Percentiles rank a stretch among this genome's conserved stretches.
These are phyloP conservation scores for Tolypocladium pustulatum DNA, from an alignment of 2,329 filamentous ascomycete genomes.

Conservation along the genomic window DNA sequence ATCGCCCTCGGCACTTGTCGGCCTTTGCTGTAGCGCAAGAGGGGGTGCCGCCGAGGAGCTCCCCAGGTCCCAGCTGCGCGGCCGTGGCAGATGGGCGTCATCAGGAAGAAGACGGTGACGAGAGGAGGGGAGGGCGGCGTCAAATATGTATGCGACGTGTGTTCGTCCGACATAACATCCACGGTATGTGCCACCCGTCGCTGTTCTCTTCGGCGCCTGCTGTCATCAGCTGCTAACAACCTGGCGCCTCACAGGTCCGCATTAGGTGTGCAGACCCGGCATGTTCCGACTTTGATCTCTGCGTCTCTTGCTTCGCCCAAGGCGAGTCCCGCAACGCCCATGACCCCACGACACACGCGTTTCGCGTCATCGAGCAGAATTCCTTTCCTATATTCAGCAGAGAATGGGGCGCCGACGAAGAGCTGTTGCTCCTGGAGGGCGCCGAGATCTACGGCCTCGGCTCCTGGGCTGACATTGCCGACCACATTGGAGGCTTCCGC, in stretches of 20 bases:
- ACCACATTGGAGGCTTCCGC: constrained; percentile 93
- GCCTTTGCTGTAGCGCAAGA: not conserved
- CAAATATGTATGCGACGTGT: constrained; percentile 96
- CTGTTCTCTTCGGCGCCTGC: not conserved
- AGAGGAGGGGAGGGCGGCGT: constrained; percentile 78
- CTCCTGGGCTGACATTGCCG: constrained; percentile 95
- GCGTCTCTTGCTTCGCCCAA: constrained; percentile 85
- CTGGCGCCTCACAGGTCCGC: constrained; percentile 54
- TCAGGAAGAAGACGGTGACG: constrained; percentile 87
- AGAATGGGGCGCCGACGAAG: constrained; percentile 96
- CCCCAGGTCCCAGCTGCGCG: constrained; percentile 6
- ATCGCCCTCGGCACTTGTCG: not conserved
- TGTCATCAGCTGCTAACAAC: constrained; percentile 4
- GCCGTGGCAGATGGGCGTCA: constrained; percentile 63
- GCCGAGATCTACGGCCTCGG: constrained; percentile 93
- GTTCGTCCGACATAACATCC: constrained; percentile 91
- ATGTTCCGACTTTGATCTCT: constrained; percentile 93
- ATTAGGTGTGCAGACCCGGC: constrained; percentile 78
- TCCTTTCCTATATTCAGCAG: constrained; percentile 92
- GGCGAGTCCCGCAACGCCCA: constrained; percentile 75
- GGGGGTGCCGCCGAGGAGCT: constrained; percentile 1
- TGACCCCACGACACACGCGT: constrained; percentile 77
- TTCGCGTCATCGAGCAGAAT: constrained; percentile 93
- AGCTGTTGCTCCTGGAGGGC: constrained; percentile 84
- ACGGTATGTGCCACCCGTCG: constrained; percentile 52